Evolutionary conservation across 1,139 yeast genomes (phyloP).

Genomic region (Zygotorulaspora mrakii): DNA sequence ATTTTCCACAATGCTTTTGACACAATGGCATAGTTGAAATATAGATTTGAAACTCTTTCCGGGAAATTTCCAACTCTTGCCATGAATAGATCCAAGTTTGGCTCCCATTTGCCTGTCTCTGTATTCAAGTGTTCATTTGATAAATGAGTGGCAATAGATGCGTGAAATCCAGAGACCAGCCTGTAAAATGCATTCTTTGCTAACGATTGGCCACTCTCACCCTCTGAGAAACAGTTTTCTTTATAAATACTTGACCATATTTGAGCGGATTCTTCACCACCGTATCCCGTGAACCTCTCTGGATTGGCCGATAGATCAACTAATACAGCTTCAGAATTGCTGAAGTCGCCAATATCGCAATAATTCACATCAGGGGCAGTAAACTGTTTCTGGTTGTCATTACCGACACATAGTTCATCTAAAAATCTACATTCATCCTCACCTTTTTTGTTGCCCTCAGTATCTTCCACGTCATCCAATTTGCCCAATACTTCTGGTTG

Average conservation of each 20-base stretch:
- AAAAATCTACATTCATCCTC: constrained; percentile 38
- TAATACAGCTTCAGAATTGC: constrained; percentile 57
- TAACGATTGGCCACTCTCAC: constrained; percentile 54
- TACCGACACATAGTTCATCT: constrained; percentile 32
- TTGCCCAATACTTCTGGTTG: constrained; percentile 71
- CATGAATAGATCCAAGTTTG: constrained; percentile 79
- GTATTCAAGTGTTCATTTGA: constrained; percentile 79
- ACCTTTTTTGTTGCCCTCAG: constrained; percentile 32
- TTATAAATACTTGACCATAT: constrained; percentile 92
- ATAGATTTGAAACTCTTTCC: constrained; percentile 83
- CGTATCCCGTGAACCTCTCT: constrained; percentile 94
- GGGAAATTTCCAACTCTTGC: constrained; percentile 84
- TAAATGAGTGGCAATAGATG: constrained; percentile 90
- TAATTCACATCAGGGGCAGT: constrained; percentile 40
- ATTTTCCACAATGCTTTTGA: constrained; percentile 75
- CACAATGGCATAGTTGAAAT: constrained; percentile 87
- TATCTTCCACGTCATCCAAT: constrained; percentile 43
- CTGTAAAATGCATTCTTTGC: constrained; percentile 89
- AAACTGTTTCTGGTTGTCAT: constrained; percentile 11
- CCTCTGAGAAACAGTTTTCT: constrained; percentile 75
- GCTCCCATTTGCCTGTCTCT: constrained; percentile 74
- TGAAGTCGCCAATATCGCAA: constrained; percentile 44
- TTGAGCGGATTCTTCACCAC: constrained; percentile 85
- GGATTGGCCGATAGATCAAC: constrained; percentile 87
- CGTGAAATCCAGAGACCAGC: constrained; percentile 89